Percentiles rank a stretch among this genome's conserved stretches.
These are phyloP conservation scores for Jimgerdemannia lactiflua DNA, from an alignment of 192 early-diverging fungal species.

Conservation along the genomic window DNA sequence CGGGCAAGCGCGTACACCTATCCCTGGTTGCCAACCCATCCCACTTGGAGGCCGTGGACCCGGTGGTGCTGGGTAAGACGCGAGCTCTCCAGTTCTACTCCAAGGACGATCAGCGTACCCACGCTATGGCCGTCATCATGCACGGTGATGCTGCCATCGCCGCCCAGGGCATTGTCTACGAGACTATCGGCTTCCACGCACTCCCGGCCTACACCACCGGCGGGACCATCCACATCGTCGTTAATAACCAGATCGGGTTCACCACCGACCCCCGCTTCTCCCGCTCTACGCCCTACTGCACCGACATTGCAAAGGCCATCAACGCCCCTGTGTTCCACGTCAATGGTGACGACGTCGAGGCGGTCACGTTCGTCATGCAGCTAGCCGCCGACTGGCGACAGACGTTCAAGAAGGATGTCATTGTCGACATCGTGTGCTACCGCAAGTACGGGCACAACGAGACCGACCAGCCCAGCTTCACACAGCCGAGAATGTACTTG, in stretches of 20 bases:
- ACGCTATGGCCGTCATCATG: slow-evolving; percentile 90
- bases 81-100: slow-evolving; percentile 94
- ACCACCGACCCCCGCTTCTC: slow-evolving; percentile 97
- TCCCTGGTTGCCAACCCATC: slow-evolving; percentile 99
- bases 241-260: slow-evolving; percentile 99
- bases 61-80: slow-evolving; percentile 98
- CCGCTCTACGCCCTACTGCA: slow-evolving; percentile 94
- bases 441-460: slow-evolving; percentile 99
- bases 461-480: slow-evolving; percentile 98
- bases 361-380: slow-evolving; percentile 92
- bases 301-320: slow-evolving; percentile 96
- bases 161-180: slow-evolving; percentile 97
- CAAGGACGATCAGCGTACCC: slow-evolving; percentile 77
- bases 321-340: slow-evolving; percentile 98
- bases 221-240: slow-evolving; percentile 94
- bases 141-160: slow-evolving; percentile 99
- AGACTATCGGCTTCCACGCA: slow-evolving; percentile 94
- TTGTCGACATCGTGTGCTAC: slow-evolving; percentile 97
- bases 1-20: slow-evolving; percentile 95
- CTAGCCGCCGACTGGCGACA: slow-evolving; percentile 96
- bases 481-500: slow-evolving; percentile 97
- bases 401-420: slow-evolving; percentile 94
- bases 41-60: slow-evolving; percentile 97
- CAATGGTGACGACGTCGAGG: slow-evolving; percentile 97
- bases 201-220: slow-evolving; percentile 95